Evolutionary conservation across 2,329 filamentous ascomycete genomes (phyloP).

Genomic region (Leptographium wingfieldii): DNA sequence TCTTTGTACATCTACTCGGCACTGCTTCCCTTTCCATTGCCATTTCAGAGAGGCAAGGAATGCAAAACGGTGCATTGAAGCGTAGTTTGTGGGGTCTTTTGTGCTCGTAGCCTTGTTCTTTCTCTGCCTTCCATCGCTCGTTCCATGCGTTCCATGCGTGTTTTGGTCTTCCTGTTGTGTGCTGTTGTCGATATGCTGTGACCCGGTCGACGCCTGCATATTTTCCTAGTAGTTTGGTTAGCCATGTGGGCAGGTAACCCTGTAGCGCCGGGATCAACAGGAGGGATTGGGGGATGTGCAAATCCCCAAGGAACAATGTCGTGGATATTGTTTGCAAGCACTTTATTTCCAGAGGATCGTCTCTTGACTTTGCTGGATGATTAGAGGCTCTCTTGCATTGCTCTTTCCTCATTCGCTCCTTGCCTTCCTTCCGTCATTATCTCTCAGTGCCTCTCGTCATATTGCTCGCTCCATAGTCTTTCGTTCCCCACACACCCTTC

Average conservation of each 20-base stretch:
- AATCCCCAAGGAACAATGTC: background rate
- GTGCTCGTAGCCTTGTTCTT: background rate
- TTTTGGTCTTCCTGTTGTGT: background rate
- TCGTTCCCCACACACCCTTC: background rate
- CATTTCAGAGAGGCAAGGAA: too few species aligned
- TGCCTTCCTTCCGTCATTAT: background rate
- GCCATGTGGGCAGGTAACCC: background rate
- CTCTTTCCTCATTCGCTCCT: background rate
- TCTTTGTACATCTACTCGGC: background rate
- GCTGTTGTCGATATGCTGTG: background rate
- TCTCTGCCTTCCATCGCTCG: background rate
- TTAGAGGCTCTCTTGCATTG: background rate
- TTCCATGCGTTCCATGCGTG: slow-evolving; percentile 2
- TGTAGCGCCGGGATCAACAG: background rate
- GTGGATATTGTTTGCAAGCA: too few species aligned
- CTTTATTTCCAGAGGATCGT: too few species aligned
- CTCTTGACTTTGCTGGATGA: too few species aligned
- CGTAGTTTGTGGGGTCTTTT: too few species aligned
- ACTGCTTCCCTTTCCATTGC: too few species aligned
- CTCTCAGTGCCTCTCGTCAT: background rate
- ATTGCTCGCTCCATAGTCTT: background rate
- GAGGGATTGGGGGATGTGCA: background rate
- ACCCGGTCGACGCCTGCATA: background rate
- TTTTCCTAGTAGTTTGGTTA: background rate
- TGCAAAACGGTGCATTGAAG: too few species aligned